Conservation (phyloP, 2,329 filamentous ascomycete species). For the Raffaelea ambrosiae region DNA sequence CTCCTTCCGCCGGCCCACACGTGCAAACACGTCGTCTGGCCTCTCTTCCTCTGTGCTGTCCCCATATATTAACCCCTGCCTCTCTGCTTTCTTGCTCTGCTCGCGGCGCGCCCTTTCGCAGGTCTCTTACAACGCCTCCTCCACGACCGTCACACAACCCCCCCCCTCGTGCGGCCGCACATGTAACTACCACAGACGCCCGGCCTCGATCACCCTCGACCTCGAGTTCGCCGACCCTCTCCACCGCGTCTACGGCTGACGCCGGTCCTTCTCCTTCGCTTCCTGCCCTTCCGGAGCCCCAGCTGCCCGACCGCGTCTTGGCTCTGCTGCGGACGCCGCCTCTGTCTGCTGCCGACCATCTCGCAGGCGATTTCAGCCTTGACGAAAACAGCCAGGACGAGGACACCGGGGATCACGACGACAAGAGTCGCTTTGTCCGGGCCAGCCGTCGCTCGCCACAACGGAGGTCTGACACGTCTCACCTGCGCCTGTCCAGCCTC, state of each 20-base stretch:
- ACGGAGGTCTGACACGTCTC: slow-evolving; percentile 49
- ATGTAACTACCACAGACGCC: slow-evolving; percentile 40
- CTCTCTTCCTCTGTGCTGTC: neutral
- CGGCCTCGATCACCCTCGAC: slow-evolving; percentile 23
- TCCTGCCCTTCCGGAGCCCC: slow-evolving; percentile 50
- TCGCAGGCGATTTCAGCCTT: neutral
- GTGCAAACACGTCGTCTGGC: neutral
- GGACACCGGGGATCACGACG: slow-evolving; percentile 7
- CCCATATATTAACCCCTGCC: neutral
- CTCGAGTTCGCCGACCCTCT: slow-evolving; percentile 51
- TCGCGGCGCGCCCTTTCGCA: slow-evolving; percentile 3
- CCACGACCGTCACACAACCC: slow-evolving; percentile 36
- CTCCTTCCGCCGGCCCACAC: neutral
- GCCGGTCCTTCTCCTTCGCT: slow-evolving; percentile 49
- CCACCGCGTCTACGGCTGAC: slow-evolving; percentile 54
- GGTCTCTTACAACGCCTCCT: slow-evolving; percentile 46
- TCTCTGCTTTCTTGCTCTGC: neutral
- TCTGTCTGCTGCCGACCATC: neutral
- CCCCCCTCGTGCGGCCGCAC: slow-evolving; percentile 54
- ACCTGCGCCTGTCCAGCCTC: slow-evolving; percentile 41
- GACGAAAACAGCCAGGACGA: slow-evolving; percentile 7
- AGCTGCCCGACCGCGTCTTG: slow-evolving; percentile 45
- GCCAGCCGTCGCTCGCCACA: slow-evolving; percentile 92
- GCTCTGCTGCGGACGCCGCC: slow-evolving; percentile 49
- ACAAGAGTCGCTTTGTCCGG: slow-evolving; percentile 46